A percentile compares a stretch with the other conserved stretches of the same genome.
These are phyloP conservation scores for Eucalyptus caleyi DNA, from an alignment of 345 rosid genomes.

Conservation along the genomic window DNA sequence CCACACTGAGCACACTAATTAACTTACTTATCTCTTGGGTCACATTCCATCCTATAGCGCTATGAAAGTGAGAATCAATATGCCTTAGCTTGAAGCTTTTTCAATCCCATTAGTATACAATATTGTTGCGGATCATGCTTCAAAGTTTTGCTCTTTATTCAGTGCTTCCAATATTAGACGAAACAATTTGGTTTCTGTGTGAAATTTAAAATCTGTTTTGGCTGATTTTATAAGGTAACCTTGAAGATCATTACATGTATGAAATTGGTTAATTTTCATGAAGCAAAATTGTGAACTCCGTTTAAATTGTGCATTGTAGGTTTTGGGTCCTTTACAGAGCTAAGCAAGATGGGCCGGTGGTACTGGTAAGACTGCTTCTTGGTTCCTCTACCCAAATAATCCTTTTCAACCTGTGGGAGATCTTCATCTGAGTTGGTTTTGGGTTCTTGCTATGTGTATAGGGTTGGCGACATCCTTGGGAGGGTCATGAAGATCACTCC, in stretches of 20 bases:
- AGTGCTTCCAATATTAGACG: background rate
- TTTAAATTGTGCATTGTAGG: constrained; percentile 32
- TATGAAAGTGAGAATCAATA: background rate
- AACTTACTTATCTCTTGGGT: background rate
- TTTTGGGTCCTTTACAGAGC: constrained; percentile 95
- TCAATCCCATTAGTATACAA: background rate
- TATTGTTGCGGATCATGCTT: background rate
- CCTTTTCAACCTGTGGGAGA: background rate
- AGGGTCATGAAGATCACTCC: constrained; percentile 72
- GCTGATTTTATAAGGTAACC: background rate
- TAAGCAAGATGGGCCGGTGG: constrained; percentile 92
- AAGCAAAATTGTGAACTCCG: background rate
- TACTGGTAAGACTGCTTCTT: constrained; percentile 40
- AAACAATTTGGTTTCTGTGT: background rate
- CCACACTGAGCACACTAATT: background rate
- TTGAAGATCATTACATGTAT: background rate
- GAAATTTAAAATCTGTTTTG: background rate
- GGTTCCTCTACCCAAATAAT: background rate
- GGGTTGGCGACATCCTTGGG: constrained; percentile 99
- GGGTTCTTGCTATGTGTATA: background rate
- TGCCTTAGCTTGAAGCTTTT: background rate
- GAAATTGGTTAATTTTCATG: background rate
- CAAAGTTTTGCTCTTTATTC: background rate
- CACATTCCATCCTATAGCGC: background rate
- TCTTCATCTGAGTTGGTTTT: background rate